A percentile compares a stretch with the other conserved stretches of the same genome.
phyloP scores from a whole-genome alignment of 768 basidiomycete genomes.

The Tylopilus plumbeoviolaceoides region DNA sequence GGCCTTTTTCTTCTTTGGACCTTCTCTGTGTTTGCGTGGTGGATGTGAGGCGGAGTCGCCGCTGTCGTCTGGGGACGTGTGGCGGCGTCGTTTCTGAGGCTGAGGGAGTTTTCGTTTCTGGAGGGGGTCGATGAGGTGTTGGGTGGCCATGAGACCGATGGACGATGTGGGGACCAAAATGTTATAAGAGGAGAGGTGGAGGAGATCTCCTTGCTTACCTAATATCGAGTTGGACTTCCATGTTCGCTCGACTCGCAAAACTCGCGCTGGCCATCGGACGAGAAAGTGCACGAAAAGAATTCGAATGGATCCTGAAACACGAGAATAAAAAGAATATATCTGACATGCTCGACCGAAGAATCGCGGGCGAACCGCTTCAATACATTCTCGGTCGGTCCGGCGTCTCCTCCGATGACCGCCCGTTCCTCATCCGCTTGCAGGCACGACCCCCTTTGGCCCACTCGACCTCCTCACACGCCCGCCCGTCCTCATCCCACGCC shows the following conservation, averaged over 20 bases:
- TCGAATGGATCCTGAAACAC: conserved; percentile 45
- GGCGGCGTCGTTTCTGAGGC: conserved; percentile 55
- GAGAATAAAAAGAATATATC: neutral
- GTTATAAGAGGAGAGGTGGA: too few relatives aligned
- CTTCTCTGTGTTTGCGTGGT: conserved; percentile 59
- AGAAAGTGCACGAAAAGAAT: conserved; percentile 37
- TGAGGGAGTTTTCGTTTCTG: conserved; percentile 10
- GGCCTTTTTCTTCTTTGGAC: conserved; percentile 93
- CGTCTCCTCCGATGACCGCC: neutral
- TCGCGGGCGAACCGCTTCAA: conserved; percentile 76
- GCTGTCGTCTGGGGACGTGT: conserved; percentile 55
- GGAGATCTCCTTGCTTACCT: neutral
- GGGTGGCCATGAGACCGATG: neutral
- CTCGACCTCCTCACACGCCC: conserved; percentile 67
- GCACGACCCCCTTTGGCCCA: conserved; percentile 86
- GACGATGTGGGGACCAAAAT: too few relatives aligned
- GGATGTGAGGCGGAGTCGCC: conserved; percentile 42
- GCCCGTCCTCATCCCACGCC: conserved; percentile 89
- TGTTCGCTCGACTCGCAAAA: conserved; percentile 16
- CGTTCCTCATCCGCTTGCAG: conserved; percentile 23
- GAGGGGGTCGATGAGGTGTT: neutral
- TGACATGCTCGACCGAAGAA: conserved; percentile 55
- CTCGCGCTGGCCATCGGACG: conserved; percentile 35
- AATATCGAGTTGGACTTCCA: neutral
- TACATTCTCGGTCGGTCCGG: conserved; percentile 89